Percentiles rank a stretch among this genome's conserved stretches.
These are phyloP conservation scores for Cladosporium sp. DNA, from an alignment of 2,329 filamentous ascomycete species.

Conservation along the genomic window DNA sequence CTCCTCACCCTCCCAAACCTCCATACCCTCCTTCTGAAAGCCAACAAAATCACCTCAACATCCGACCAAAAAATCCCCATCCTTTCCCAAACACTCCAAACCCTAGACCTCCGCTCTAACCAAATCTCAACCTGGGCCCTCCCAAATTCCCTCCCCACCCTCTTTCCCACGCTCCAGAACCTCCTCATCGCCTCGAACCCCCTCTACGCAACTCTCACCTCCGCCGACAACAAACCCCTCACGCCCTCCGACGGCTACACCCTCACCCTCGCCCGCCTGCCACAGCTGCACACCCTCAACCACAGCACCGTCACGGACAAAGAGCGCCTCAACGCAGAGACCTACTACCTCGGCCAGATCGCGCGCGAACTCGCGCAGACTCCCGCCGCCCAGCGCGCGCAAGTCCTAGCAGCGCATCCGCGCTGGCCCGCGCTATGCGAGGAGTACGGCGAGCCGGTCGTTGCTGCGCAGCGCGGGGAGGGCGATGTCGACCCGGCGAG, in stretches of 20 bases:
- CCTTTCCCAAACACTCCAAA: conserved; percentile 37
- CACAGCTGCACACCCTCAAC: conserved; percentile 67
- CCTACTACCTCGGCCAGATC: conserved; percentile 88
- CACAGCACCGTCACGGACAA: conserved; percentile 66
- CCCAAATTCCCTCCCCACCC: conserved; percentile 64
- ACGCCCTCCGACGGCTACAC: conserved; percentile 81
- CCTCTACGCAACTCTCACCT: conserved; percentile 63
- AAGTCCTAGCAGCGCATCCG: conserved; percentile 64
- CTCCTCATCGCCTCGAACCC: conserved; percentile 86
- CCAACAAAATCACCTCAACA: conserved; percentile 67
- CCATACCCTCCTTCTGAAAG: conserved; percentile 50
- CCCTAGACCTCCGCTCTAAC: conserved; percentile 50
- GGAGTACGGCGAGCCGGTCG: conserved; percentile 69
- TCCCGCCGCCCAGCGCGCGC: conserved; percentile 52
- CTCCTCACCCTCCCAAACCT: conserved; percentile 61
- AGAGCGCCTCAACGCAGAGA: conserved; percentile 83
- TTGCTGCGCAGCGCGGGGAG: conserved; percentile 47
- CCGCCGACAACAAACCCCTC: conserved; percentile 43
- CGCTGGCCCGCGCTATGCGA: conserved; percentile 73
- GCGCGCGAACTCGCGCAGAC: conserved; percentile 69
- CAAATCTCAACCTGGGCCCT: conserved; percentile 64
- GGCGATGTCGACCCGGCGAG: conserved; percentile 68
- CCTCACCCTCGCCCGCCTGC: conserved; percentile 77
- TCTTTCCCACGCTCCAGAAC: conserved; percentile 72
- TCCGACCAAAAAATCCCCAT: conserved; percentile 61